Conservation (phyloP, 352 stramenopile species). For the Globisporangium polare region DNA sequence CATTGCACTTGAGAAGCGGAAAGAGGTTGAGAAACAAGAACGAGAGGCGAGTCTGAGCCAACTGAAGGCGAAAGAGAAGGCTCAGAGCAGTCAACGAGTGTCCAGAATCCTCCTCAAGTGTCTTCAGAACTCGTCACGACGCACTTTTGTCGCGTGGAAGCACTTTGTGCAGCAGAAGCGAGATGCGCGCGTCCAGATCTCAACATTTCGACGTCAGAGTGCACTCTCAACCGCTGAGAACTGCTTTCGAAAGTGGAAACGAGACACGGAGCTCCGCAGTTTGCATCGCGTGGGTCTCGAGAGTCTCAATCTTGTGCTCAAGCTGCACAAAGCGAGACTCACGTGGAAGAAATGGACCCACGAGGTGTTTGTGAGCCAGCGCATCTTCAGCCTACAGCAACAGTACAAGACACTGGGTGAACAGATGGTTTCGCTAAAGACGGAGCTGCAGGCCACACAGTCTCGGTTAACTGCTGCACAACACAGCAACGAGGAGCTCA, state of each 20-base stretch:
- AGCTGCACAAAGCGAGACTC: neutral
- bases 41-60: constrained; percentile 6
- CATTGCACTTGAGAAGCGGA: constrained; percentile 9
- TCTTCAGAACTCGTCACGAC: neutral
- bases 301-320: neutral
- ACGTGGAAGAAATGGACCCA: constrained; percentile 7
- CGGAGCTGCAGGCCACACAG: neutral
- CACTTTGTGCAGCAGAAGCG: neutral
- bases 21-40: constrained; percentile 5
- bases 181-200: neutral
- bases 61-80: neutral
- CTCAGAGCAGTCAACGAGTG: neutral
- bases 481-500: neutral
- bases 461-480: constrained; percentile 7
- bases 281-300: neutral
- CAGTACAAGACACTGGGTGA: neutral
- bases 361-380: neutral
- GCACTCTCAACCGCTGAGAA: neutral
- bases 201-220: neutral
- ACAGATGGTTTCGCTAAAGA: neutral
- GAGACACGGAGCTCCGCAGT: neutral
- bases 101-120: neutral
- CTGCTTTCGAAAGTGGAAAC: constrained; percentile 6
- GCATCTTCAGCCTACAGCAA: neutral
- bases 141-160: constrained; percentile 6